Evolutionary conservation across 345 rosid genomes (phyloP), one percentile per base, ranked within the genome.

Genomic region (Syzygium grande): DNA sequence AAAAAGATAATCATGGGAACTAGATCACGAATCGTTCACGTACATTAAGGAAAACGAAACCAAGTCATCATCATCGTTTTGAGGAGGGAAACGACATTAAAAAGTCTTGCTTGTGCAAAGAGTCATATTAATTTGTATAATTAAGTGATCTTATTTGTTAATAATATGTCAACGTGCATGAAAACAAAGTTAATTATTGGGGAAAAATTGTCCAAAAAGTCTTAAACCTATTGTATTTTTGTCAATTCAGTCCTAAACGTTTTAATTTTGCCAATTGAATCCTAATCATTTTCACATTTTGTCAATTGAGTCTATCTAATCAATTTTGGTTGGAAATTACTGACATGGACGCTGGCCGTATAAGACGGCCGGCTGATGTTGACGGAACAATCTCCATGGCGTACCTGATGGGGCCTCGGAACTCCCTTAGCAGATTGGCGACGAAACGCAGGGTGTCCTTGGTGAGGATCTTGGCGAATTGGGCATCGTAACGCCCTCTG

Each of bases 361-460:
- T 38, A 38, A 38, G 41, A 41, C 5, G 7, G 46, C 46, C 7
- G 46, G 7, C 1, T 7, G 46, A 43, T 43, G 46, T 1, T 6
- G 46, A 6, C 46, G 7, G 46, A 43, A 43, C 46, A 43, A 43
- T 43, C 90, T 94, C 95, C 96, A 96, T 90, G 17, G 99, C 98
- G 52, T 93, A 96, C 88, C 86, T 93, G 85, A 96, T 91, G 9
- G 86, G 95, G 88, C 90, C 93, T 87, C 94, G 90, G 68, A 98
- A 96, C 93, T 95, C 96, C 86, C 98, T 89, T 61, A 96, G 99
- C 89, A 98, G 90, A 83, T 92, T 95, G 38, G 96, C 97, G 41
- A 96, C 97, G 79, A 98, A 98, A 27, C 92, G 93, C 92, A 98
- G 87, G 53, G 99, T 98, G 17, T 96, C 96, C 93, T 80, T 91